Evolutionary conservation across 371 early-diverging fungal species (phyloP).

Genomic region (Fennellomyces sp.): DNA sequence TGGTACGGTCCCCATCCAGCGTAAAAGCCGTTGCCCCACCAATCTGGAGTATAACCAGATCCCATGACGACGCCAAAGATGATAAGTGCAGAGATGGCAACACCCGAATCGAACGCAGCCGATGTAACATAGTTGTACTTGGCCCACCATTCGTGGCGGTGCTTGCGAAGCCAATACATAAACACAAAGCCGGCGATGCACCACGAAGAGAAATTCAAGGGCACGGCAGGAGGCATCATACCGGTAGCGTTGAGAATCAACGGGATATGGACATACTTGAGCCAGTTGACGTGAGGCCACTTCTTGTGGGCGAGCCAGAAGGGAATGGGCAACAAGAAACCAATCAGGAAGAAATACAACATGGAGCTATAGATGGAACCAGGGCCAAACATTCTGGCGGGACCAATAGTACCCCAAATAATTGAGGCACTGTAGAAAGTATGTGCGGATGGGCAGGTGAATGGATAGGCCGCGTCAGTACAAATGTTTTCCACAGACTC

Average conservation of each 20-base stretch:
- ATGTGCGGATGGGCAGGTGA: conserved; percentile 48
- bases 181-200: conserved; percentile 65
- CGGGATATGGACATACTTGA: conserved; percentile 65
- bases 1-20: conserved; percentile 8
- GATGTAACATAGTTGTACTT: conserved; percentile 76
- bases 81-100: conserved; percentile 47
- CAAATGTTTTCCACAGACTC: conserved; percentile 60
- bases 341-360: conserved; percentile 67
- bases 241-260: conserved; percentile 67
- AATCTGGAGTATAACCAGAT: conserved; percentile 23
- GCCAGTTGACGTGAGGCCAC: conserved; percentile 53
- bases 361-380: conserved; percentile 56
- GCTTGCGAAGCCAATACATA: conserved; percentile 60
- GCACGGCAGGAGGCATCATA: conserved; percentile 71
- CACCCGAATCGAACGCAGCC: conserved; percentile 77
- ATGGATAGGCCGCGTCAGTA: conserved; percentile 45
- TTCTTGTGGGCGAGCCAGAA: conserved; percentile 52
- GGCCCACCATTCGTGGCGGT: conserved; percentile 65
- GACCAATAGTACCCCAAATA: conserved; percentile 79
- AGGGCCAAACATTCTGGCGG: conserved; percentile 70
- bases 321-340: conserved; percentile 66
- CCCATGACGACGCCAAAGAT: conserved; percentile 49
- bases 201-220: conserved; percentile 66
- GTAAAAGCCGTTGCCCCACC: conserved; percentile 47
- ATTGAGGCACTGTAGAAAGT: conserved; percentile 63